Base-by-base conservation (phyloP, 768 basidiomycete species). In the Piloderma croceum region DNA sequence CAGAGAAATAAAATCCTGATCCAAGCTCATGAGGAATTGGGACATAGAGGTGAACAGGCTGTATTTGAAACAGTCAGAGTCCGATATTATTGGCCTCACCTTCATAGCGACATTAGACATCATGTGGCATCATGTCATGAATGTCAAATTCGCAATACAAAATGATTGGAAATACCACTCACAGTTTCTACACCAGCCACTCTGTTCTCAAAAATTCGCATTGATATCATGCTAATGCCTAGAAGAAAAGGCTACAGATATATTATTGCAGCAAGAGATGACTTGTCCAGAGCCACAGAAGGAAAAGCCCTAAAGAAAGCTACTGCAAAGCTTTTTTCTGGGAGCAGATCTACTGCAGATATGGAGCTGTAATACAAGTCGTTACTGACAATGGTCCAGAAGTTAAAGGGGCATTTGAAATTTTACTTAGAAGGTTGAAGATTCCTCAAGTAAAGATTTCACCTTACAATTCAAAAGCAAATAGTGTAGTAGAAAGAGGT, bases 401-500 rank as follows among this genome's bases (percentile, higher is more conserved):
- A 27, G 50, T 47, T 1, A 45, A 44, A 18, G 56, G 47, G 19
- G 52, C 51, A 3, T 52, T 51, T 33, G 22, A 6, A 34, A 15
- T 13, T 4, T 20, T 46, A 21, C 24, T 46, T 24, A 24, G 36
- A 17, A 31, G 39, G 3, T 21, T 48, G 31, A 21, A 17, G 3
- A 54, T 15, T 60, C 60, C 39, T 5, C 64, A 64, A 11, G 48
- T 67, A 24, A 23, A 43, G 1, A 62, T 67, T 11, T 62, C 56
- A 3, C 46, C 57, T 2, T 67, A 65, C 39, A 67, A 68, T 38
- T 59, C 57, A 2, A 49, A 54, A 36, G 64, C 55, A 3, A 66
- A 65, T 37, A 61, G 67, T 21, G 51, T 67, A 13, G 62, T 68
- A 1, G 63, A 69, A 52, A 39, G 55, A 11, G 50, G 58, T 9